These are phyloP conservation scores for Yamadazyma sp. DNA, from an alignment of 805 yeast species.

Conservation along the genomic window DNA sequence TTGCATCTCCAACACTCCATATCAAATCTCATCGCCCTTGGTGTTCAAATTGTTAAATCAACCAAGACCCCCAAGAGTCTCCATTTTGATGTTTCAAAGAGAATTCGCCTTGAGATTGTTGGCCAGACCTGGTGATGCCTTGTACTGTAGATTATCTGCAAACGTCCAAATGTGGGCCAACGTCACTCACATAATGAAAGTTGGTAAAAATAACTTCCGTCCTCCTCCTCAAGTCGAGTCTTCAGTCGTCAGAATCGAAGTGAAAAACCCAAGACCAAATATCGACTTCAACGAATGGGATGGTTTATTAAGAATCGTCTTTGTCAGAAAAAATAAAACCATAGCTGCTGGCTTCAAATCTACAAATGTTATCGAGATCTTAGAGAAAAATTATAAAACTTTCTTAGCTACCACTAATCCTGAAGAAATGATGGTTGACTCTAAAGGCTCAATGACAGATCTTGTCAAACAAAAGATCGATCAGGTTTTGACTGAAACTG, in stretches of 20 bases:
- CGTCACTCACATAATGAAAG: constrained; percentile 97
- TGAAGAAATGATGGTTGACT: constrained; percentile 42
- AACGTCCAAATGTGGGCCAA: constrained; percentile 99
- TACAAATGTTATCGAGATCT: constrained; percentile 68
- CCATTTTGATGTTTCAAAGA: constrained; percentile 95
- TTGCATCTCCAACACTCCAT: constrained; percentile 96
- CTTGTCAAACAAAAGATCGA: constrained; percentile 68
- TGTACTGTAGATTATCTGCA: constrained; percentile 90
- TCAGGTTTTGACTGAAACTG: constrained; percentile 75
- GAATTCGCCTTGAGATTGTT: constrained; percentile 91
- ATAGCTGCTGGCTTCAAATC: constrained; percentile 91
- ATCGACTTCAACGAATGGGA: constrained; percentile 97
- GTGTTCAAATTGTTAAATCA: constrained; percentile 88
- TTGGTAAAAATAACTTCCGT: constrained; percentile 91
- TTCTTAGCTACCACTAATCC: constrained; percentile 54
- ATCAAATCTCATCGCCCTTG: constrained; percentile 94
- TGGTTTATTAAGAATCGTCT: constrained; percentile 85
- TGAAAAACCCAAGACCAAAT: constrained; percentile 90
- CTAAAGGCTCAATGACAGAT: constrained; percentile 37
- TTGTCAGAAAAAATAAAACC: constrained; percentile 91
- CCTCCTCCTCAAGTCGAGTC: constrained; percentile 99
- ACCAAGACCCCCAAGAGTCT: constrained; percentile 92
- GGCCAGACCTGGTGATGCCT: constrained; percentile 94
- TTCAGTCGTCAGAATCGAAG: constrained; percentile 89
- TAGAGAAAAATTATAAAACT: constrained; percentile 86